A percentile compares a stretch with the other conserved stretches of the same genome.
phyloP scores from a whole-genome alignment of 2,329 filamentous ascomycete genomes.

The Chaetomium globosum region DNA sequence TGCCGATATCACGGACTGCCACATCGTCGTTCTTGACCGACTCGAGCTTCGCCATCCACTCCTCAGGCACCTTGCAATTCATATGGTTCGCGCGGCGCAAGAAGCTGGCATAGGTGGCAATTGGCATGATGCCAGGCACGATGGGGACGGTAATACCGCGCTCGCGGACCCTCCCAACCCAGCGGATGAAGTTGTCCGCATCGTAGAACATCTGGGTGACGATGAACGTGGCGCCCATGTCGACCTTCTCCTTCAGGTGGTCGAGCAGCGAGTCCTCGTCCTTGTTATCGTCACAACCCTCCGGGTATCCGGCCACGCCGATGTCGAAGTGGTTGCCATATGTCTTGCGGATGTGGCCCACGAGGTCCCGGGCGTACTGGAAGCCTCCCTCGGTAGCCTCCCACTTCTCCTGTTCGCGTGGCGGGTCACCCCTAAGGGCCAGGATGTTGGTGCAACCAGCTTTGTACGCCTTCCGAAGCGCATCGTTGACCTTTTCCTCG shows the following conservation, averaged over 20 bases:
- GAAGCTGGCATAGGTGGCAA: constrained; percentile 93
- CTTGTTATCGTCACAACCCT: constrained; percentile 91
- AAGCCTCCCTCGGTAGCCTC: constrained; percentile 84
- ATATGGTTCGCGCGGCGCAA: constrained; percentile 88
- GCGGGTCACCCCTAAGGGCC: constrained; percentile 88
- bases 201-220: constrained; percentile 99
- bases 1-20: constrained; percentile 86
- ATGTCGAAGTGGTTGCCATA: constrained; percentile 95
- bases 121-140: constrained; percentile 89
- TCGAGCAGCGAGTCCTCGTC: constrained; percentile 83
- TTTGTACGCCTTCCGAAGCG: constrained; percentile 85
- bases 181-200: constrained; percentile 88
- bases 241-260: constrained; percentile 95
- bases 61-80: constrained; percentile 77
- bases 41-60: constrained; percentile 81
- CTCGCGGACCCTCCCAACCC: constrained; percentile 83
- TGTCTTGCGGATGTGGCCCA: constrained; percentile 70
- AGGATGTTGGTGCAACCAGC: constrained; percentile 97
- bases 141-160: constrained; percentile 73
- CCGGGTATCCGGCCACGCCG: constrained; percentile 93
- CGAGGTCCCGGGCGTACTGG: constrained; percentile 88
- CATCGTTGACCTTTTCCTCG: constrained; percentile 84
- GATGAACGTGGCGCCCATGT: constrained; percentile 89
- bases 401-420: constrained; percentile 92
- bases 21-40: constrained; percentile 96